A percentile compares a stretch with the other conserved stretches of the same genome.
Conservation (phyloP, 495 filamentous ascomycete species). For the Friedmanniomyces simplex region DNA sequence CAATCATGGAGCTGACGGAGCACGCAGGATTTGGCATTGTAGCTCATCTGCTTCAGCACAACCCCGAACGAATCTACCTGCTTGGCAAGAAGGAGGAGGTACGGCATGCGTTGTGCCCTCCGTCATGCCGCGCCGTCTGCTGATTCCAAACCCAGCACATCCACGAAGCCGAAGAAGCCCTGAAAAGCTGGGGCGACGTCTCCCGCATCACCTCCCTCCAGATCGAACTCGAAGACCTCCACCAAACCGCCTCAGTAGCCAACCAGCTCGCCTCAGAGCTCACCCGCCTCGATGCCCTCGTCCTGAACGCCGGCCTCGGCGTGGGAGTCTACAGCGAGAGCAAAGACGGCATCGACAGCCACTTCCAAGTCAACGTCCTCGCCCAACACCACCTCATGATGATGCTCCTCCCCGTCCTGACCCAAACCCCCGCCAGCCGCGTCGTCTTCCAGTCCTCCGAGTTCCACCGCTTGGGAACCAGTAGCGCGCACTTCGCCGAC, state of each 20-base stretch:
- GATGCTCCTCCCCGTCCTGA: constrained; percentile 24
- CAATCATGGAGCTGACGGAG: too few species aligned
- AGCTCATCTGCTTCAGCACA: constrained; percentile 44
- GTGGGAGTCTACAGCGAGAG: constrained; percentile 29
- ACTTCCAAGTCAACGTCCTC: constrained; percentile 32
- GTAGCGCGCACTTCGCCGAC: constrained; percentile 36
- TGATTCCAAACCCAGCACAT: constrained; percentile 15
- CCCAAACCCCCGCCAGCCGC: constrained; percentile 24
- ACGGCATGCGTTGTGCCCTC: not conserved
- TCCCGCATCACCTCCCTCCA: constrained; percentile 22
- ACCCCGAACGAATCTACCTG: constrained; percentile 37
- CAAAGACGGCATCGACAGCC: constrained; percentile 28
- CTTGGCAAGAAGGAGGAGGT: constrained; percentile 33
- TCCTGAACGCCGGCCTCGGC: constrained; percentile 30
- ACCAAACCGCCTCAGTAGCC: constrained; percentile 22
- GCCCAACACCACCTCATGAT: constrained; percentile 28
- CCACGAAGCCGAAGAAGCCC: constrained; percentile 21
- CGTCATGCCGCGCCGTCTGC: not conserved
- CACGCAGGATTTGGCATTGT: constrained; percentile 37
- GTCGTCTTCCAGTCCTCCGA: constrained; percentile 46
- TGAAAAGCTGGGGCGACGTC: constrained; percentile 24
- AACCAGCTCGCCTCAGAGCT: constrained; percentile 22
- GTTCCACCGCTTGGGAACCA: constrained; percentile 40
- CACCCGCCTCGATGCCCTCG: constrained; percentile 22
- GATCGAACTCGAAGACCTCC: constrained; percentile 25